phyloP scores from a whole-genome alignment of 345 rosid species.

The Firmiana major region DNA sequence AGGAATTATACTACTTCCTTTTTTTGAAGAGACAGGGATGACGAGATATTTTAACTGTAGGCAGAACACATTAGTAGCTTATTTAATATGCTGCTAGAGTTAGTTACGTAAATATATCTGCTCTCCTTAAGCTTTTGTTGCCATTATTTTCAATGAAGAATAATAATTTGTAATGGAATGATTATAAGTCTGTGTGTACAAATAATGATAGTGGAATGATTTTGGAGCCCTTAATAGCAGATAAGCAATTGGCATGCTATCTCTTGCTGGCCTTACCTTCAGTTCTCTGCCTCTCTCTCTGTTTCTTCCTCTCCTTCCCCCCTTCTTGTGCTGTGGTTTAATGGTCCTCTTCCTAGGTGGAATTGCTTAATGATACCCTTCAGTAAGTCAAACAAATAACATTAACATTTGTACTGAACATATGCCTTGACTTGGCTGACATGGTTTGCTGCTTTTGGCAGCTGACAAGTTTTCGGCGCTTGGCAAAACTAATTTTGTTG shows the following conservation, averaged over 20 bases:
- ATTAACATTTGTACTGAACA: background rate
- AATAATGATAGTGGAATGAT: background rate
- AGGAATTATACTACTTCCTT: constrained; percentile 1
- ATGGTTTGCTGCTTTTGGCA: background rate
- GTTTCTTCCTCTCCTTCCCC: background rate
- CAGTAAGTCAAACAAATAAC: background rate
- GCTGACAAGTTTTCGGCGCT: background rate
- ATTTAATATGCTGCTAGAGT: background rate
- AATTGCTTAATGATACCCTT: background rate
- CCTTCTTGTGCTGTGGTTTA: background rate
- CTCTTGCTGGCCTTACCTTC: background rate
- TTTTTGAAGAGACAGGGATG: background rate
- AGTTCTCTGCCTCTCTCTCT: background rate
- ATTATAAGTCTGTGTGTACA: background rate
- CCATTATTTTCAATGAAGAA: background rate
- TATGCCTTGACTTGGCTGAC: background rate
- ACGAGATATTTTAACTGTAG: background rate
- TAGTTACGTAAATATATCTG: background rate
- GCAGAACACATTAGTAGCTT: background rate
- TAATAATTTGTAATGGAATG: background rate
- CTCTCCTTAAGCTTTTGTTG: background rate
- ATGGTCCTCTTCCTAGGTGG: background rate
- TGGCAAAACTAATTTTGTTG: background rate
- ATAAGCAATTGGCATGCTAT: background rate
- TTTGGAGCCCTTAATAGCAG: background rate